phyloP scores from a whole-genome alignment of 1,139 yeast genomes.

The Debaryomyces singareniensis region DNA sequence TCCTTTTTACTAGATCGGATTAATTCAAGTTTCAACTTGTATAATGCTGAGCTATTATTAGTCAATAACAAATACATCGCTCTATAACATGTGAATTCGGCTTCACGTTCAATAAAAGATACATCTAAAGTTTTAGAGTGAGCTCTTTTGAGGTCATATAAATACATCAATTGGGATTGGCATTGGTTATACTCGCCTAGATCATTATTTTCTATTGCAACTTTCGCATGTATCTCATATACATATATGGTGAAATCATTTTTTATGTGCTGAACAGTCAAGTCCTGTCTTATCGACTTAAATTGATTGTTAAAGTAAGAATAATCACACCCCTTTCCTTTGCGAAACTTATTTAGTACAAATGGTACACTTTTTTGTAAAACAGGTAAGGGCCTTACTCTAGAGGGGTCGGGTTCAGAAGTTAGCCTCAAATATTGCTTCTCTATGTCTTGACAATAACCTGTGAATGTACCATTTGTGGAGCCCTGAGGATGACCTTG shows the following conservation, averaged over 20 bases:
- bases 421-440: conserved; percentile 79
- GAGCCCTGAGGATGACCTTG: conserved; percentile 9
- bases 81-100: conserved; percentile 71
- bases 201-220: conserved; percentile 80
- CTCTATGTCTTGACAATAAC: conserved; percentile 60
- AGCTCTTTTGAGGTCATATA: conserved; percentile 36
- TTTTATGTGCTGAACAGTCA: conserved; percentile 86
- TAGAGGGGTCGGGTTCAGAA: conserved; percentile 82
- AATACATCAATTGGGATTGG: conserved; percentile 67
- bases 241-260: conserved; percentile 72
- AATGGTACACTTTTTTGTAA: conserved; percentile 52
- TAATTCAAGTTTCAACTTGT: conserved; percentile 23
- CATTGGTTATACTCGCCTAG: conserved; percentile 95
- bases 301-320: conserved; percentile 82
- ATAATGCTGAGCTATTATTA: conserved; percentile 51
- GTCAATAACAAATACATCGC: conserved; percentile 76
- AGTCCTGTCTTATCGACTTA: conserved; percentile 86
- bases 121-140: conserved; percentile 5
- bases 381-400: conserved; percentile 68
- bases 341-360: conserved; percentile 50
- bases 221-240: conserved; percentile 79
- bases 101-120: conserved; percentile 13
- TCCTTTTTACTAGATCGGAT: conserved; percentile 4
- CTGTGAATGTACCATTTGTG: conserved; percentile 37
- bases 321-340: conserved; percentile 46